These are phyloP conservation scores for Nicotiana undulata DNA, from an alignment of 257 asterid genomes.

Conservation along the genomic window DNA sequence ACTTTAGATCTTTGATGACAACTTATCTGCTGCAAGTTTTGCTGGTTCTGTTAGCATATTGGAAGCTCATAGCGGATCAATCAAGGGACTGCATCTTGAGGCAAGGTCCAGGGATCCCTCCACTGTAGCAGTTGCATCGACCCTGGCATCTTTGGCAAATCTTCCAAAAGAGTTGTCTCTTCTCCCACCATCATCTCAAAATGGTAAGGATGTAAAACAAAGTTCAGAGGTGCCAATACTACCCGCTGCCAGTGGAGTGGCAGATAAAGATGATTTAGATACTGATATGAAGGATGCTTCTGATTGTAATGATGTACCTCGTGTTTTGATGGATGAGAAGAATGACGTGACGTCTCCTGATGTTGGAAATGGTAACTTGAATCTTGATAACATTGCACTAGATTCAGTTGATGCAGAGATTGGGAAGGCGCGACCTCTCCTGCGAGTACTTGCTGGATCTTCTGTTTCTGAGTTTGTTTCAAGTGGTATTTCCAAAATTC, in stretches of 20 bases:
- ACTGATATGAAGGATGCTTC: slow-evolving; percentile 56
- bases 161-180: slow-evolving; percentile 48
- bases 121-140: slow-evolving; percentile 67
- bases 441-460: slow-evolving; percentile 46
- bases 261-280: slow-evolving; percentile 39
- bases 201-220: slow-evolving; percentile 40
- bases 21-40: slow-evolving; percentile 26
- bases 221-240: slow-evolving; percentile 50
- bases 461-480: slow-evolving; percentile 40
- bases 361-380: slow-evolving; percentile 36
- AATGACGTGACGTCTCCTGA: slow-evolving; percentile 35
- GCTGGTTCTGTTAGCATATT: slow-evolving; percentile 52
- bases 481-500: slow-evolving; percentile 41
- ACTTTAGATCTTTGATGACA: slow-evolving; percentile 17
- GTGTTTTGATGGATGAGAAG: slow-evolving; percentile 28
- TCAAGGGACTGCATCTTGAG: slow-evolving; percentile 59
- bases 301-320: slow-evolving; percentile 36
- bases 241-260: slow-evolving; percentile 53
- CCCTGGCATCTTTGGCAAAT: slow-evolving; percentile 65
- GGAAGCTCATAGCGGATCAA: slow-evolving; percentile 66
- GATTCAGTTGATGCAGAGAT: slow-evolving; percentile 39
- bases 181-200: slow-evolving; percentile 51
- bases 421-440: slow-evolving; percentile 52
- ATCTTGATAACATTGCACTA: slow-evolving; percentile 15
- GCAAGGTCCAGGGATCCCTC: slow-evolving; percentile 71